These are phyloP conservation scores for Anthostomella pinea DNA, from an alignment of 2,329 filamentous ascomycete genomes.

Conservation along the genomic window DNA sequence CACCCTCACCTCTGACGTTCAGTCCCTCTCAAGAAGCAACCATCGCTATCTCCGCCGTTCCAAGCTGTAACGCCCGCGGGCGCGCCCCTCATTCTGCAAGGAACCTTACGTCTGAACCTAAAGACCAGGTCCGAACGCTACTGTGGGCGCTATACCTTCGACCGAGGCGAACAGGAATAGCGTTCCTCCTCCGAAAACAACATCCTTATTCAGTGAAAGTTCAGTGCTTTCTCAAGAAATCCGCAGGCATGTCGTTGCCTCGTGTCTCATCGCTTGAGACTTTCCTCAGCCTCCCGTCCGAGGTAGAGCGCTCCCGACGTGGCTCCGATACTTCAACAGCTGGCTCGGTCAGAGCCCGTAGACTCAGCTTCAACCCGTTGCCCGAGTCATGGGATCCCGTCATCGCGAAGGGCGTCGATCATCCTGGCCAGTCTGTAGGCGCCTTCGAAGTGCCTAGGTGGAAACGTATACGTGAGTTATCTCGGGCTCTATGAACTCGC, in stretches of 20 bases:
- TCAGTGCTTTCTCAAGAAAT: too few relatives aligned
- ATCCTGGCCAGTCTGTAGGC: slow-evolving; percentile 42
- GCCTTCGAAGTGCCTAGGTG: slow-evolving; percentile 54
- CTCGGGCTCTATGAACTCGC: not conserved
- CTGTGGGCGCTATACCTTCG: too few relatives aligned
- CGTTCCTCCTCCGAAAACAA: too few relatives aligned
- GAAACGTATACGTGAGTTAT: slow-evolving; percentile 50
- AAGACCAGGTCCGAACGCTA: too few relatives aligned
- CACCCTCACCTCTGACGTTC: too few relatives aligned
- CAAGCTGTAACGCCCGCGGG: too few relatives aligned
- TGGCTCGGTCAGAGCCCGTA: slow-evolving; percentile 46
- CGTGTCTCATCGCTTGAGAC: slow-evolving; percentile 53
- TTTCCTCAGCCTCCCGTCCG: slow-evolving; percentile 41
- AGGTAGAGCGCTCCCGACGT: slow-evolving; percentile 38
- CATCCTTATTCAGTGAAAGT: too few relatives aligned
- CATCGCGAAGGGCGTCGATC: slow-evolving; percentile 36
- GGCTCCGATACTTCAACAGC: slow-evolving; percentile 34
- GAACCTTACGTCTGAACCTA: too few relatives aligned
- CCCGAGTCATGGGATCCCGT: slow-evolving; percentile 50
- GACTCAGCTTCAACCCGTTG: slow-evolving; percentile 53
- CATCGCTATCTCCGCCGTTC: too few relatives aligned
- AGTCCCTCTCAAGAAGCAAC: too few relatives aligned
- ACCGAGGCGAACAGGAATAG: too few relatives aligned
- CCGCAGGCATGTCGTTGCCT: slow-evolving; percentile 47
- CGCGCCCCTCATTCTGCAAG: too few relatives aligned